Base-by-base conservation (phyloP, 2,329 filamentous ascomycete species). In the Colletotrichum eremochloae region DNA sequence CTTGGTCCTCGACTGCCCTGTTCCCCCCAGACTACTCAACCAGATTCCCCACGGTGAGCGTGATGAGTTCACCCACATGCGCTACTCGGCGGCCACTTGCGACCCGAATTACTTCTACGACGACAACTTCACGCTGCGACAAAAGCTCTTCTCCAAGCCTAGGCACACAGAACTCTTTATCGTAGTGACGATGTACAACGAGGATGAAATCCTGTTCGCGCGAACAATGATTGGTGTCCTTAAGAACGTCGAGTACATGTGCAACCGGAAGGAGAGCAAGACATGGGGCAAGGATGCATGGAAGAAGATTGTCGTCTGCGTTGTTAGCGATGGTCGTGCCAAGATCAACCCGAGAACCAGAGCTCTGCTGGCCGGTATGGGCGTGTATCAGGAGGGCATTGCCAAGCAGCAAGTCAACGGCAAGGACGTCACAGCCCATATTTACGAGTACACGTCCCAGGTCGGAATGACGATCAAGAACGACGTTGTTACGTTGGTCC, bases 191-290 rank as follows among this genome's bases (percentile, higher is more conserved):
- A 98, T 98, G 96, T 99, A 99, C 86, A 99, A 99, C 80, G 96
- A 99, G 80, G 96, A 99, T 81, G 96, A 99, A 78, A 92, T 98
- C 75, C 86, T 98, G 72, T 98, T 99, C 80, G 95, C 96, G 33
- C 91, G 96, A 53, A 98, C 96, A 5, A 94, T 99, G 94, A 94
- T 92, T 62, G 96, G 96, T 81, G 95, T 99, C 6, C 96, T 98
- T 87, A 98, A 99, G 85, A 99, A 99, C 81, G 94, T 99, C 76
- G 96, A 98, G 81, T 95, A 96, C 86, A 98, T 99, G 94, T 98
- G 96, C 83, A 94, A 93, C 73, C 90, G 96, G 62, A 94, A 92
- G 57, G 94, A 93, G 80, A 97, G 95, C 84, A 97, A 97, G 84
- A 98, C 96, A 0, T 99, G 96, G 96, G 96, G 96, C 76, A 96